These are phyloP conservation scores for Dictyophora rubrovolvata DNA, from an alignment of 768 basidiomycete genomes.

Conservation along the genomic window DNA sequence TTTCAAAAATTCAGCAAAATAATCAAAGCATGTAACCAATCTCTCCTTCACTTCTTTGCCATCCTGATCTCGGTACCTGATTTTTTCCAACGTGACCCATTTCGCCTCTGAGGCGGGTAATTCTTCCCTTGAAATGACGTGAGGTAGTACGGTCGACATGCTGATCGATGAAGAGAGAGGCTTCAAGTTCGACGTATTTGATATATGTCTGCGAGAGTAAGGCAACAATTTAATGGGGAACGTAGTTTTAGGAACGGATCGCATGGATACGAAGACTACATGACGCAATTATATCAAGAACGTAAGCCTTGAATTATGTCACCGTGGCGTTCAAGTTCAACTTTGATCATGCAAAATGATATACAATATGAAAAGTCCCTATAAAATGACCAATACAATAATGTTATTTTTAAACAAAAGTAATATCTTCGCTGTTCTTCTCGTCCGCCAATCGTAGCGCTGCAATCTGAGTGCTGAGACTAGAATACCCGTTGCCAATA, in stretches of 20 bases:
- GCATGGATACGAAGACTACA: too few species aligned
- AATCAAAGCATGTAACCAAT: too few species aligned
- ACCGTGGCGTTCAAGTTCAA: too few species aligned
- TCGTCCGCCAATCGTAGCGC: background rate
- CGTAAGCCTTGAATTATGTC: too few species aligned
- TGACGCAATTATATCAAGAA: too few species aligned
- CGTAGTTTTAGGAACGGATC: too few species aligned
- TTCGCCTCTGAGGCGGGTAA: slow-evolving; percentile 48
- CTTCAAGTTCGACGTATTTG: too few species aligned
- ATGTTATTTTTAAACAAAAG: background rate
- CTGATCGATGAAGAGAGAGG: background rate
- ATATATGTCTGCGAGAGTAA: too few species aligned
- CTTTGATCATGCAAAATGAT: too few species aligned
- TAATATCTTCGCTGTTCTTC: background rate
- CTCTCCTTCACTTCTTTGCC: slow-evolving; percentile 48
- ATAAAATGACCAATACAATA: too few species aligned
- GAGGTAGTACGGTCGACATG: slow-evolving; percentile 26
- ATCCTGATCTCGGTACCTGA: slow-evolving; percentile 68
- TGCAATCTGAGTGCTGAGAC: background rate
- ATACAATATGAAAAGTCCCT: too few species aligned
- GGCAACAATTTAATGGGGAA: too few species aligned
- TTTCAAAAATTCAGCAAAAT: background rate
- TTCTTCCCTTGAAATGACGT: slow-evolving; percentile 42
- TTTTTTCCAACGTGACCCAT: slow-evolving; percentile 79
- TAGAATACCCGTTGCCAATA: background rate